Evolutionary conservation across 1,284 basidiomycete species (phyloP).

Genomic region (Boletus sp.): DNA sequence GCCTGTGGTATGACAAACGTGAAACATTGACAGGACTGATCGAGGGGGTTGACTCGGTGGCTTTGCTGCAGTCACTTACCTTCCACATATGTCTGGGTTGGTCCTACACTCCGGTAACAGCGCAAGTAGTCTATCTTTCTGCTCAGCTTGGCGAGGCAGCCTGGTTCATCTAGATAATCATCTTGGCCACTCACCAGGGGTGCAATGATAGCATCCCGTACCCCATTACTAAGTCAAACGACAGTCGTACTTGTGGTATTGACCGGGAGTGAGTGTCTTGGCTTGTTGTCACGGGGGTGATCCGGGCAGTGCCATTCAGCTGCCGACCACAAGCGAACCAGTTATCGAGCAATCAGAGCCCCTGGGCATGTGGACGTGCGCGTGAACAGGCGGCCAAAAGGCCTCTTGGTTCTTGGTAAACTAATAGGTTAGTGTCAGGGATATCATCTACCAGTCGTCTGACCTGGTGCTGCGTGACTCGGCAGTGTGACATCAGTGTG

Average conservation of each 20-base stretch:
- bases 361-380: not conserved
- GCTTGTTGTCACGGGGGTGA: not conserved
- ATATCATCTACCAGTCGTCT: not conserved
- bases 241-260: not conserved
- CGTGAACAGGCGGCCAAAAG: not conserved
- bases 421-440: too few species aligned
- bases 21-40: conserved; percentile 34
- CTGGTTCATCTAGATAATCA: conserved; percentile 2
- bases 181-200: conserved; percentile 4
- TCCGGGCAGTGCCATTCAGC: not conserved
- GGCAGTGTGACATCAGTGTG: not conserved
- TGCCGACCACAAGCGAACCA: conserved; percentile 3
- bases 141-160: conserved; percentile 12
- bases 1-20: conserved; percentile 31
- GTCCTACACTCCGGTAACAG: conserved; percentile 26
- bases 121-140: conserved; percentile 27
- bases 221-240: not conserved
- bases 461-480: too few species aligned
- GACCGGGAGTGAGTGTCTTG: not conserved
- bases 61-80: conserved; percentile 19
- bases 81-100: conserved; percentile 32
- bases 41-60: conserved; percentile 29
- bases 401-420: too few species aligned
- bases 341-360: not conserved
- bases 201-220: not conserved